Percentiles rank a stretch among this genome's conserved stretches.
phyloP scores from a whole-genome alignment of 2,329 filamentous ascomycete species.

The Cordyceps cicadae region DNA sequence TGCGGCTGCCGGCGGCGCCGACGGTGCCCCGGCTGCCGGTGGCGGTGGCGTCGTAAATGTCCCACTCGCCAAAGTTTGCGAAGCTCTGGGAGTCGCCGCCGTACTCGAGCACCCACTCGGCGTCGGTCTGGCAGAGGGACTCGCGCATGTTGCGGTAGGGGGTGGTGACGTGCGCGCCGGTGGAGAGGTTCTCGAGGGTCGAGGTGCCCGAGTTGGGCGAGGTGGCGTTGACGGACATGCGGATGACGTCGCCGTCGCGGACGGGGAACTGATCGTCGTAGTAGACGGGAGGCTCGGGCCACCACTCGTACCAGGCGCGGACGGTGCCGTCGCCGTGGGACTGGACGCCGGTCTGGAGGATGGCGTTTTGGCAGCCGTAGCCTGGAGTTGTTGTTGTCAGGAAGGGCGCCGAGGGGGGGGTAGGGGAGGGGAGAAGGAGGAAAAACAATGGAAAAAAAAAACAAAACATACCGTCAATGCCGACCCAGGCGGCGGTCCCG shows the following conservation, averaged over 20 bases:
- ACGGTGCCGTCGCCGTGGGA: constrained; percentile 26
- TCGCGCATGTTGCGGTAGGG: constrained; percentile 33
- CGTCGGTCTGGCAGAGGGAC: constrained; percentile 42
- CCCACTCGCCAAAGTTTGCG: constrained; percentile 11
- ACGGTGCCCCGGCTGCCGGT: constrained; percentile 23
- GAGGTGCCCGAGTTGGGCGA: constrained; percentile 16
- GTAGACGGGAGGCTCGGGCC: constrained; percentile 28
- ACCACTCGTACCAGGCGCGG: constrained; percentile 35
- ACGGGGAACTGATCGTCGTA: constrained; percentile 21
- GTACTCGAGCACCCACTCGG: constrained; percentile 50
- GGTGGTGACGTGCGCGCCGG: constrained; percentile 41
- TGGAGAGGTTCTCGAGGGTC: constrained; percentile 35
- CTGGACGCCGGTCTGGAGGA: constrained; percentile 33
- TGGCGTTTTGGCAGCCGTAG: constrained; percentile 28
- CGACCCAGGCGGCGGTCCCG: constrained; percentile 30
- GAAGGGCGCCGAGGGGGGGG: too few relatives aligned
- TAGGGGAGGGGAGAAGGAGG: neutral
- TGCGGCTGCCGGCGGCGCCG: constrained; percentile 22
- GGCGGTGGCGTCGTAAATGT: constrained; percentile 4
- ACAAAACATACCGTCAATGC: constrained; percentile 28
- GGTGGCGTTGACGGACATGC: constrained; percentile 18
- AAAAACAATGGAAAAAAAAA: neutral
- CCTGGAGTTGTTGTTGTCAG: neutral
- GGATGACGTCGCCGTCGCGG: constrained; percentile 17
- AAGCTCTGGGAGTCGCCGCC: constrained; percentile 17